These are phyloP conservation scores for Parafenestella ontariensis DNA, from an alignment of 2,329 filamentous ascomycete genomes.

Conservation along the genomic window DNA sequence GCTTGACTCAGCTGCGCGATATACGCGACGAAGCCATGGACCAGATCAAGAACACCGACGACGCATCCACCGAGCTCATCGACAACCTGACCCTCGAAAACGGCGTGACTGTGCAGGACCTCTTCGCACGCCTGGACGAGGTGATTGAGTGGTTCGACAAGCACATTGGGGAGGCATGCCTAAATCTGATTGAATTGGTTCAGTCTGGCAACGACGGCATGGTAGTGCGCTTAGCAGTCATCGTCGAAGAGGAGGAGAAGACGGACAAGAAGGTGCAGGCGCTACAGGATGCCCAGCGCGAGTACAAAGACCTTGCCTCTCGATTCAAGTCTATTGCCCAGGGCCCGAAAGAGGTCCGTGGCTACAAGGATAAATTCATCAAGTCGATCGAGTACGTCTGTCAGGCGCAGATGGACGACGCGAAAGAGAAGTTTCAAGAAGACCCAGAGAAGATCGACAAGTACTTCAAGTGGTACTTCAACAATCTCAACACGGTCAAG, in stretches of 20 bases:
- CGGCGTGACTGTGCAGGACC: conserved; percentile 81
- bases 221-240: conserved; percentile 87
- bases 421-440: conserved; percentile 77
- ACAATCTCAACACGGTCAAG: conserved; percentile 93
- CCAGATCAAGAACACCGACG: conserved; percentile 82
- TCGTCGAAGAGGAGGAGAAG: conserved; percentile 96
- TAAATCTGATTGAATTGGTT: conserved; percentile 88
- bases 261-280: conserved; percentile 91
- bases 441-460: conserved; percentile 87
- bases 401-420: conserved; percentile 74
- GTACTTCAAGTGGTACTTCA: conserved; percentile 94
- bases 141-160: conserved; percentile 96
- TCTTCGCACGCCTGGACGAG: conserved; percentile 85
- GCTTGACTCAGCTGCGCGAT: conserved; percentile 88
- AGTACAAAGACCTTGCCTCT: conserved; percentile 92
- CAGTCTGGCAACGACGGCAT: conserved; percentile 86
- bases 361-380: conserved; percentile 96
- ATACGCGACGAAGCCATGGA: conserved; percentile 97
- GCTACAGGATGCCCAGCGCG: conserved; percentile 90
- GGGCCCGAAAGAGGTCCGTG: conserved; percentile 87
- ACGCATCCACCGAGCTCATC: conserved; percentile 96
- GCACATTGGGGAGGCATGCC: conserved; percentile 85
- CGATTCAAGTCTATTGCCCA: conserved; percentile 95
- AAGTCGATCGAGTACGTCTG: conserved; percentile 77
- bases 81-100: conserved; percentile 68